phyloP scores from a whole-genome alignment of 2,329 filamentous ascomycete genomes.

The Leptographium procerum region DNA sequence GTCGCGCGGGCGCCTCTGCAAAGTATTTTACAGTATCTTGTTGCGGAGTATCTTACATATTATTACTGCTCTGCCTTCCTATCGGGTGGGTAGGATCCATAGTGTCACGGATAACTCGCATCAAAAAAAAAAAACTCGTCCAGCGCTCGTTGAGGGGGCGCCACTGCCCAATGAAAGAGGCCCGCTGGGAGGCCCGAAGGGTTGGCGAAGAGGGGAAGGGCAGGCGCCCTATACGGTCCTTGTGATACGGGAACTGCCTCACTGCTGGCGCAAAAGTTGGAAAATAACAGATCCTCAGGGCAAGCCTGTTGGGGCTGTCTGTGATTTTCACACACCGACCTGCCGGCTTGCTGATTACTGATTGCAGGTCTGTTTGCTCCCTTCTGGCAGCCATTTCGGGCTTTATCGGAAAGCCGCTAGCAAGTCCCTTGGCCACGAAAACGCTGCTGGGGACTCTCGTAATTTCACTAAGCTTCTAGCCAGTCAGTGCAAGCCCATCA shows the following conservation, averaged over 20 bases:
- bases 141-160: background rate
- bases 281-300: no score
- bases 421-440: background rate
- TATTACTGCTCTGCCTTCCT: background rate
- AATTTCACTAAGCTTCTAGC: background rate
- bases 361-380: background rate
- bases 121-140: background rate
- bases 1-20: background rate
- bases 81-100: background rate
- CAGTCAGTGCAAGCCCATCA: background rate
- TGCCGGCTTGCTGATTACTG: conserved; percentile 9
- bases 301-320: no score
- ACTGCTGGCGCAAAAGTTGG: no score
- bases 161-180: conserved; percentile 11
- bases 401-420: conserved; percentile 1
- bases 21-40: background rate
- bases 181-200: conserved; percentile 4
- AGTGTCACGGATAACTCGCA: background rate
- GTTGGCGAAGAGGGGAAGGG: background rate
- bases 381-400: background rate
- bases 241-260: background rate
- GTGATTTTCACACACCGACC: background rate
- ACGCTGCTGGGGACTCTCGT: background rate
- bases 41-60: background rate
- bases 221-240: background rate